Evolutionary conservation across 1,284 basidiomycete genomes (phyloP), one percentile per base, ranked within the genome.

Genomic region (Polyporus tsugae): DNA sequence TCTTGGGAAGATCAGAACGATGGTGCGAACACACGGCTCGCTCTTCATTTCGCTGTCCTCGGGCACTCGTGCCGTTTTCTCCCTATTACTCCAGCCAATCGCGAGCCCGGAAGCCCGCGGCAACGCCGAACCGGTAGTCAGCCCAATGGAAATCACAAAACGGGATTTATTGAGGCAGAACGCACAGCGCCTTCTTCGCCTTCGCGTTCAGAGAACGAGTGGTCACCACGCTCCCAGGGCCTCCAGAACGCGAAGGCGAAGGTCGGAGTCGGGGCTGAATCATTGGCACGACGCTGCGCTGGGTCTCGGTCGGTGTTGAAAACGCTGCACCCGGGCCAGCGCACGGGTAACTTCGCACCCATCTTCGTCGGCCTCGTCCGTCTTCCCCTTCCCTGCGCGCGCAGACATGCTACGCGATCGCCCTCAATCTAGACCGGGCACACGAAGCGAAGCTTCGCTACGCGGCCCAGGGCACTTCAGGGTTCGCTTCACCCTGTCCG

Each of bases 311-410:
- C 55, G 33, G 55, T 41, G 17, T 58, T 38, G 15, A 35, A 58
- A 58, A n/a, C 29, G 36, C 36, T 25, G 46, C 60, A 29, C 42
- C 33, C 59, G 67, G 65, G 57, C 71, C 71, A 64, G 44, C 46
- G 53, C 68, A 60, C 49, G 68, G 71, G 71, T 65, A 70, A 68
- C 71, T 72, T 72, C 71, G 63, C 71, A 67, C 71, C 63, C 64
- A 64, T 62, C 62, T 59, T 59, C 61, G 62, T 55, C 61, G 29
- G 52, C 41, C 53, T 60, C 35, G 60, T 60, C 63, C 15, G 35
- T 25, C 49, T 64, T 62, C 63, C 59, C 39, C 63, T 70, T 70
- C 69, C 69, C 62, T 63, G 71, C 35, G 65, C 64, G 41, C 46
- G 59, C 64, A 64, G 60, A 65, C 67, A 68, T 64, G 71, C 66